Evolutionary conservation across 192 early-diverging fungal species (phyloP).

Genomic region (Mortierella alpina): DNA sequence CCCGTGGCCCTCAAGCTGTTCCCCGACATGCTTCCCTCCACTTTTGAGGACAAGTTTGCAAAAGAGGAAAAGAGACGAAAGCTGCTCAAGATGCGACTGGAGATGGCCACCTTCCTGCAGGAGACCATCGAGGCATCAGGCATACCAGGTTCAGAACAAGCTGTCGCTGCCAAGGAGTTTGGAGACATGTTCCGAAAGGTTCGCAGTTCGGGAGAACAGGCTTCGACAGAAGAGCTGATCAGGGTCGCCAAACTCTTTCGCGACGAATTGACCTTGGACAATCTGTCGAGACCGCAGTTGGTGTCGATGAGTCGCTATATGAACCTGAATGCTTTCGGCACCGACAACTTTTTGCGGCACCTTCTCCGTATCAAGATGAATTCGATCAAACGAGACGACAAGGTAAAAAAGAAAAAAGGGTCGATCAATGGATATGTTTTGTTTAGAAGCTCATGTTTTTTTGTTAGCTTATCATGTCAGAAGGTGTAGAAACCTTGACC

Average conservation of each 20-base stretch:
- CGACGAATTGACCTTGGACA: slow-evolving; percentile 93
- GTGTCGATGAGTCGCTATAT: slow-evolving; percentile 93
- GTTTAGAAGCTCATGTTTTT: not conserved
- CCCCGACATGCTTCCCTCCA: slow-evolving; percentile 95
- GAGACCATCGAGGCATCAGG: slow-evolving; percentile 93
- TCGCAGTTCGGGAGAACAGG: slow-evolving; percentile 83
- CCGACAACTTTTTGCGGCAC: slow-evolving; percentile 93
- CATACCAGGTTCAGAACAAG: slow-evolving; percentile 59
- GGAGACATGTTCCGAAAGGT: slow-evolving; percentile 84
- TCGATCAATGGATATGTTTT: too few species aligned
- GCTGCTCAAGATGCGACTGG: slow-evolving; percentile 89
- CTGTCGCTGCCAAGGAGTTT: slow-evolving; percentile 75
- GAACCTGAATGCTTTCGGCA: slow-evolving; percentile 95
- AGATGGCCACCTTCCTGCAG: slow-evolving; percentile 96
- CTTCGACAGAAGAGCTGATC: slow-evolving; percentile 85
- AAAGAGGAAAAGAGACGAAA: slow-evolving; percentile 96
- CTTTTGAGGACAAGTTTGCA: slow-evolving; percentile 92
- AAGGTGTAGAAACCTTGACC: slow-evolving; percentile 90
- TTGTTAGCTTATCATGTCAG: slow-evolving; percentile 76
- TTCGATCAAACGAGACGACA: slow-evolving; percentile 90
- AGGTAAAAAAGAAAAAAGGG: slow-evolving; percentile 65
- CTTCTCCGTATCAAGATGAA: slow-evolving; percentile 90
- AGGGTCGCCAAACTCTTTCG: slow-evolving; percentile 90
- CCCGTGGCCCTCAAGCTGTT: slow-evolving; percentile 92
- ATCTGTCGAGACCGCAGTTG: slow-evolving; percentile 90